A percentile compares a stretch with the other conserved stretches of the same genome.
Evolutionary conservation across 371 early-diverging fungal genomes (phyloP).

Genomic region (Dinochytrium kinnereticum): DNA sequence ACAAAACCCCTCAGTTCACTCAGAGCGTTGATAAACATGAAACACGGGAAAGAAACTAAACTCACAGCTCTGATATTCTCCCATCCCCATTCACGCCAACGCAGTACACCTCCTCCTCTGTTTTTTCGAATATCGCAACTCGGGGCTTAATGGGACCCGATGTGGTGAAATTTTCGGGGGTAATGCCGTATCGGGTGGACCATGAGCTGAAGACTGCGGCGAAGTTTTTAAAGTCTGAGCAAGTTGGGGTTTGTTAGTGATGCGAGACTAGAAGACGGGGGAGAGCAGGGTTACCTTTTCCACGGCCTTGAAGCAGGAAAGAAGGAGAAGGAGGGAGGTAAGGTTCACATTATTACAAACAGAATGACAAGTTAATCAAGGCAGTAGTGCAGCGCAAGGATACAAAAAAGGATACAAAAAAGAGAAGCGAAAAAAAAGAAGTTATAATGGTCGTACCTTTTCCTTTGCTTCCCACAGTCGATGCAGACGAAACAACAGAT

Average conservation of each 20-base stretch:
- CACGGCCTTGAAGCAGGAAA: neutral
- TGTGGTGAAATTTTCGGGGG: neutral
- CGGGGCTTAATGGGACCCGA: neutral
- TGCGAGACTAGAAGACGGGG: neutral
- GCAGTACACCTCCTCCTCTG: neutral
- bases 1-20: no score
- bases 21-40: no score
- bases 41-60: neutral
- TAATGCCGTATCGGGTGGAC: neutral
- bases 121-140: neutral
- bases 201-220: neutral
- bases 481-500: no score
- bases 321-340: neutral
- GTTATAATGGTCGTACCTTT: neutral
- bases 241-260: neutral
- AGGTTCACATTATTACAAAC: no score
- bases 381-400: no score
- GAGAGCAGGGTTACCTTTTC: neutral
- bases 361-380: no score
- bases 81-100: neutral
- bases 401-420: neutral
- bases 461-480: neutral
- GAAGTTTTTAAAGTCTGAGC: neutral
- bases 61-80: constrained; percentile 8
- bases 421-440: neutral